Percentiles rank a stretch among this genome's conserved stretches.
These are phyloP conservation scores for Trichoderma virens DNA, from an alignment of 495 filamentous ascomycete genomes.

Conservation along the genomic window DNA sequence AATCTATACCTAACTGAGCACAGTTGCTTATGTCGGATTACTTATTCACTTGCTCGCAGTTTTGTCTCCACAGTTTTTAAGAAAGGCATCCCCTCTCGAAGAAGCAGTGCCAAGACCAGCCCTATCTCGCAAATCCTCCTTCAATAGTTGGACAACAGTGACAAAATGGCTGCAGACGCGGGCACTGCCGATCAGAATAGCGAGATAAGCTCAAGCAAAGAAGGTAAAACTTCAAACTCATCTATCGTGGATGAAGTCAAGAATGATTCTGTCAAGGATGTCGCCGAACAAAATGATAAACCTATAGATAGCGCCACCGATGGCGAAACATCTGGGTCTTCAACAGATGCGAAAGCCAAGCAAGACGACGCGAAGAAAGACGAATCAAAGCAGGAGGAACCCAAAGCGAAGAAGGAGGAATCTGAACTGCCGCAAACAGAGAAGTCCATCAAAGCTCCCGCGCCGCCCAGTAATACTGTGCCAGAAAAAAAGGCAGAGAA, in stretches of 20 bases:
- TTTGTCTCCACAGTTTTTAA: not conserved
- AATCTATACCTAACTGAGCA: not conserved
- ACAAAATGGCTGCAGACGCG: not conserved
- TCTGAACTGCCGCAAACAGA: not conserved
- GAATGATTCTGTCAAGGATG: not conserved
- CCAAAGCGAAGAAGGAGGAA: not conserved
- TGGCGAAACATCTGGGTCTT: not conserved
- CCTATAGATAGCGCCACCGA: not conserved
- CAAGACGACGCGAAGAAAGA: not conserved
- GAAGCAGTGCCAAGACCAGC: not conserved
- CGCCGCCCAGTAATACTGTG: not conserved
- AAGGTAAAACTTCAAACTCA: not conserved
- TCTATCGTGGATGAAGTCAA: not conserved
- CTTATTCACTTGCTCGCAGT: not conserved
- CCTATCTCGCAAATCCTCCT: not conserved
- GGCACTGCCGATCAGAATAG: not conserved
- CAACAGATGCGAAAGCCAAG: not conserved
- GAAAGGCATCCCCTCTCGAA: not conserved
- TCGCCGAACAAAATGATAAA: not conserved
- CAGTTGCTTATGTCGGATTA: not conserved
- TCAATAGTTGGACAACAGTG: not conserved
- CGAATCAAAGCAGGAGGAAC: not conserved
- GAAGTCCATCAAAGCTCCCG: not conserved
- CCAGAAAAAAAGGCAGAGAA: not conserved
- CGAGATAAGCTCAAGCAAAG: not conserved